phyloP scores from a whole-genome alignment of 2,329 filamentous ascomycete species.

The Sarocladiaceae sp. region DNA sequence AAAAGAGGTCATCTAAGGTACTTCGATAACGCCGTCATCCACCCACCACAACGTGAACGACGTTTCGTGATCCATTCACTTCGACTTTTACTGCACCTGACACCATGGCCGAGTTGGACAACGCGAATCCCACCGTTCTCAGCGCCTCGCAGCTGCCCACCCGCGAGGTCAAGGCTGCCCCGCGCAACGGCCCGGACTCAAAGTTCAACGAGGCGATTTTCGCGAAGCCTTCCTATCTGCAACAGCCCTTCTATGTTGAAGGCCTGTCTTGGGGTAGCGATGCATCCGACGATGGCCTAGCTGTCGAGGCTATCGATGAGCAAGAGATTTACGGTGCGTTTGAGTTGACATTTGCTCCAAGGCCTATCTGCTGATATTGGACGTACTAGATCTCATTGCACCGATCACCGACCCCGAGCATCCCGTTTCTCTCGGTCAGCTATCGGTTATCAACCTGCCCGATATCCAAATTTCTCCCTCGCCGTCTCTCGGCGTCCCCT shows the following conservation, averaged over 20 bases:
- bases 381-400: slow-evolving; percentile 89
- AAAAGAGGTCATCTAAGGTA: no score
- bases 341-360: background rate
- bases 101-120: slow-evolving; percentile 43
- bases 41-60: no score
- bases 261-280: slow-evolving; percentile 22
- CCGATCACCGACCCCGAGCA: slow-evolving; percentile 96
- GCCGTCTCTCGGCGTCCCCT: slow-evolving; percentile 30
- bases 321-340: slow-evolving; percentile 87
- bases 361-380: background rate
- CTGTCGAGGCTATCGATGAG: slow-evolving; percentile 82
- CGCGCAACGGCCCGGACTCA: slow-evolving; percentile 40
- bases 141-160: slow-evolving; percentile 84
- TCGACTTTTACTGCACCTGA: no score
- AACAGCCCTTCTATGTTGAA: slow-evolving; percentile 31
- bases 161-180: slow-evolving; percentile 44
- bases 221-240: slow-evolving; percentile 37
- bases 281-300: slow-evolving; percentile 39
- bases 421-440: slow-evolving; percentile 83
- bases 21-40: no score
- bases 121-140: slow-evolving; percentile 90
- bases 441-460: slow-evolving; percentile 91
- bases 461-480: slow-evolving; percentile 70
- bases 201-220: slow-evolving; percentile 42
- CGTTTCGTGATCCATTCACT: no score